Evolutionary conservation across 1,284 basidiomycete species (phyloP).

Genomic region (Laetiporus sulphureus): DNA sequence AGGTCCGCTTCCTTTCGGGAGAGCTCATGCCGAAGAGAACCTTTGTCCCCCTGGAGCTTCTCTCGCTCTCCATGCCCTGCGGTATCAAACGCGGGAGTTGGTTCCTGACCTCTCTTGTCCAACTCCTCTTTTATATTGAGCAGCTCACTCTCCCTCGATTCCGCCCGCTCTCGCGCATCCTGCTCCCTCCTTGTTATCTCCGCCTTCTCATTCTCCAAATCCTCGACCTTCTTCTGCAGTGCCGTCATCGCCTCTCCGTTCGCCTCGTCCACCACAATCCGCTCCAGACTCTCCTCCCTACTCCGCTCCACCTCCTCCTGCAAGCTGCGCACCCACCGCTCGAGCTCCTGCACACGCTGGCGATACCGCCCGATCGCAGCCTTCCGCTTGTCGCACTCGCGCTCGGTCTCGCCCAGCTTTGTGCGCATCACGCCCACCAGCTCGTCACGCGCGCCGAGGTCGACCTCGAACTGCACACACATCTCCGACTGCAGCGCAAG

Average conservation of each 20-base stretch:
- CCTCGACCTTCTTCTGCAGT: conserved; percentile 57
- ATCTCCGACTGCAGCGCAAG: conserved; percentile 63
- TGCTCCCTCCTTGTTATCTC: conserved; percentile 39
- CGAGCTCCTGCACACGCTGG: conserved; percentile 66
- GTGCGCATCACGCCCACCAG: conserved; percentile 53
- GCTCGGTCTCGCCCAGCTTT: conserved; percentile 47
- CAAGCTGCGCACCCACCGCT: conserved; percentile 52
- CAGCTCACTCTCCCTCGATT: conserved; percentile 36
- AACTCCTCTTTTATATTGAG: conserved; percentile 40
- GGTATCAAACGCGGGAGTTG: background rate
- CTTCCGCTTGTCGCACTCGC: conserved; percentile 53
- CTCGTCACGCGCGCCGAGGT: conserved; percentile 64
- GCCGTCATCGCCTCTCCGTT: conserved; percentile 61
- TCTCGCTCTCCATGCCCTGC: background rate
- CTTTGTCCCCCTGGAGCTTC: conserved; percentile 33
- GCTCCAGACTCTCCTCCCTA: conserved; percentile 59
- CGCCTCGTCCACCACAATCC: conserved; percentile 74
- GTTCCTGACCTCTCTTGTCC: conserved; percentile 41
- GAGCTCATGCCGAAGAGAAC: conserved; percentile 23
- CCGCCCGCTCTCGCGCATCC: conserved; percentile 16
- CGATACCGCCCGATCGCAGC: conserved; percentile 52
- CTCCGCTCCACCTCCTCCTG: conserved; percentile 67
- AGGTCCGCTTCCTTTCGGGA: conserved; percentile 36
- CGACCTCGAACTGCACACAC: conserved; percentile 65
- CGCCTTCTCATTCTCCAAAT: conserved; percentile 52